phyloP scores from a whole-genome alignment of 495 filamentous ascomycete genomes.

The Neurospora cerealis region DNA sequence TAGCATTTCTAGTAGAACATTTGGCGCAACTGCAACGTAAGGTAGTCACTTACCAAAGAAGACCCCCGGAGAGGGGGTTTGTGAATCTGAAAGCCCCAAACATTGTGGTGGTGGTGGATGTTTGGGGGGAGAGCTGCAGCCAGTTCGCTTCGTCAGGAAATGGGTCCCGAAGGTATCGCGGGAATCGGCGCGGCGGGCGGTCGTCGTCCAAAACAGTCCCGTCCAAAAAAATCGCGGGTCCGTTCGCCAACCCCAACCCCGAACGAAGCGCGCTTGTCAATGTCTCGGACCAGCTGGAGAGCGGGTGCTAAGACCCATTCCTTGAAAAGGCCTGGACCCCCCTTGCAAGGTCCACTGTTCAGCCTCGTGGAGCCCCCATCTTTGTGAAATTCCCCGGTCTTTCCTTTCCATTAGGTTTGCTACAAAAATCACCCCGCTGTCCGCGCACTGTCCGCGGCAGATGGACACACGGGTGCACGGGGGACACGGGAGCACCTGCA shows the following conservation, averaged over 20 bases:
- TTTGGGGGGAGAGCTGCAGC: not conserved
- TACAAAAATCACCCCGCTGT: not conserved
- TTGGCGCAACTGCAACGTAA: not conserved
- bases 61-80: slow-evolving; percentile 64
- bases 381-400: not conserved
- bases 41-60: slow-evolving; percentile 57
- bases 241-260: not conserved
- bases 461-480: not conserved
- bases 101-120: slow-evolving; percentile 37
- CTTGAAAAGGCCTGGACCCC: not conserved
- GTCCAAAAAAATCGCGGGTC: not conserved
- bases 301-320: not conserved
- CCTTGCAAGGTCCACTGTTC: not conserved
- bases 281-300: not conserved
- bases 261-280: not conserved
- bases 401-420: not conserved
- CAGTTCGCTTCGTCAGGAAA: not conserved
- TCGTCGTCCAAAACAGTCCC: not conserved
- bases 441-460: not conserved
- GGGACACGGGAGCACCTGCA: not conserved
- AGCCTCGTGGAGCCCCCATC: not conserved
- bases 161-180: not conserved
- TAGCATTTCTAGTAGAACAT: not conserved
- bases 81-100: slow-evolving; percentile 76
- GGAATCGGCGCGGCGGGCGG: not conserved